These are phyloP conservation scores for Iberis pinnata DNA, from an alignment of 345 rosid genomes.

Conservation along the genomic window DNA sequence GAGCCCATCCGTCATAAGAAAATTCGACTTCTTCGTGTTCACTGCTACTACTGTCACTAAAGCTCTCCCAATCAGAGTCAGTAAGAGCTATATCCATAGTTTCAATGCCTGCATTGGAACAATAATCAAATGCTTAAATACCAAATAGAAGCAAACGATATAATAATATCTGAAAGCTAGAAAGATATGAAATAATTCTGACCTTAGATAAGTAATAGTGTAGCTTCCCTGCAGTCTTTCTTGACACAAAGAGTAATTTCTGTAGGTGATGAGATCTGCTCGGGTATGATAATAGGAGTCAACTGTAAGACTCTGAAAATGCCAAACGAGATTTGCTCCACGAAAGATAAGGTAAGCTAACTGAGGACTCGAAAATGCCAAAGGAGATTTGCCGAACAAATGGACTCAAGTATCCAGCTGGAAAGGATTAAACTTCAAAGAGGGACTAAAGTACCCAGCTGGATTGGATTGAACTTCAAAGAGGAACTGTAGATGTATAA, in stretches of 20 bases:
- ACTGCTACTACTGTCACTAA: constrained; percentile 73
- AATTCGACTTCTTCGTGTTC: constrained; percentile 59
- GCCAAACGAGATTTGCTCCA: constrained; percentile 30
- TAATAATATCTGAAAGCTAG: background rate
- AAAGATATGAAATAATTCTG: constrained; percentile 14
- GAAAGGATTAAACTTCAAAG: too few species aligned
- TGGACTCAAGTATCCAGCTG: too few species aligned
- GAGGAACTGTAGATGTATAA: constrained; percentile 22
- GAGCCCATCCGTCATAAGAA: constrained; percentile 53
- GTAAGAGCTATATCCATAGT: constrained; percentile 52
- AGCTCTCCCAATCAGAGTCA: constrained; percentile 88
- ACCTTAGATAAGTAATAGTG: constrained; percentile 19
- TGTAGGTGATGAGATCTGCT: too few species aligned
- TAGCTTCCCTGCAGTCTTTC: constrained; percentile 7
- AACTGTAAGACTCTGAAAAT: too few species aligned
- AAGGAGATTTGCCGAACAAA: constrained; percentile 44
- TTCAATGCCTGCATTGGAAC: constrained; percentile 30
- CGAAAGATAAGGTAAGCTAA: constrained; percentile 33
- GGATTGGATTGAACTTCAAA: constrained; percentile 36
- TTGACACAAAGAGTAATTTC: background rate
- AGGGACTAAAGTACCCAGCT: too few species aligned
- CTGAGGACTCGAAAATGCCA: constrained; percentile 36
- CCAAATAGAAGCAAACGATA: constrained; percentile 13
- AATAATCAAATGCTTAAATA: constrained; percentile 14
- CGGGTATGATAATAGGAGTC: too few species aligned